Evolutionary conservation across 306 rosid genomes (phyloP).

Genomic region (Lupinus albus): DNA sequence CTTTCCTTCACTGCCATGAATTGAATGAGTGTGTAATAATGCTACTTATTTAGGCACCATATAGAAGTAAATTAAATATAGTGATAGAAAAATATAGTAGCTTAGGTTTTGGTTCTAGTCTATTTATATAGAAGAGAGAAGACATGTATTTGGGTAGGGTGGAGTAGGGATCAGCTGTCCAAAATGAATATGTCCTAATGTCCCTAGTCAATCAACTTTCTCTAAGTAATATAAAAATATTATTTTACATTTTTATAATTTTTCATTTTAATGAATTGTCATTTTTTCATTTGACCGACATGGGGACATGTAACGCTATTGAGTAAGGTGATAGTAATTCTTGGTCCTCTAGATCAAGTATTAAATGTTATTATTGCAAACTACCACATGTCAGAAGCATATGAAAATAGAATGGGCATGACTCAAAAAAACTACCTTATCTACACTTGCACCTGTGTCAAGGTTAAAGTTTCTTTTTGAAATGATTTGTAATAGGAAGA

Average conservation of each 20-base stretch:
- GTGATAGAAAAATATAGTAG: constrained; percentile 42
- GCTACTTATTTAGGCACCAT: constrained; percentile 39
- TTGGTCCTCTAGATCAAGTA: constrained; percentile 53
- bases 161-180: too few relatives aligned
- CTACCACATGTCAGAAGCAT: constrained; percentile 59
- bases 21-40: constrained; percentile 39
- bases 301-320: too few relatives aligned
- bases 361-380: constrained; percentile 53
- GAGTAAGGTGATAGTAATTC: constrained; percentile 36
- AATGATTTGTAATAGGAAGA: constrained; percentile 1
- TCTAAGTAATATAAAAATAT: too few relatives aligned
- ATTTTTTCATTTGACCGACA: too few relatives aligned
- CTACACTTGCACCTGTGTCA: background rate
- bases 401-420: constrained; percentile 55
- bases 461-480: background rate
- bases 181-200: too few relatives aligned
- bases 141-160: constrained; percentile 31
- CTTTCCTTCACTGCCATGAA: constrained; percentile 63
- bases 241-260: too few relatives aligned
- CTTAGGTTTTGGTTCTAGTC: constrained; percentile 40
- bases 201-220: too few relatives aligned
- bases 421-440: background rate
- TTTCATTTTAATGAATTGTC: too few relatives aligned
- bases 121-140: constrained; percentile 39
- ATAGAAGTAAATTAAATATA: constrained; percentile 26